Evolutionary conservation across 2,329 filamentous ascomycete genomes (phyloP).

Genomic region (Cercospora sp.): DNA sequence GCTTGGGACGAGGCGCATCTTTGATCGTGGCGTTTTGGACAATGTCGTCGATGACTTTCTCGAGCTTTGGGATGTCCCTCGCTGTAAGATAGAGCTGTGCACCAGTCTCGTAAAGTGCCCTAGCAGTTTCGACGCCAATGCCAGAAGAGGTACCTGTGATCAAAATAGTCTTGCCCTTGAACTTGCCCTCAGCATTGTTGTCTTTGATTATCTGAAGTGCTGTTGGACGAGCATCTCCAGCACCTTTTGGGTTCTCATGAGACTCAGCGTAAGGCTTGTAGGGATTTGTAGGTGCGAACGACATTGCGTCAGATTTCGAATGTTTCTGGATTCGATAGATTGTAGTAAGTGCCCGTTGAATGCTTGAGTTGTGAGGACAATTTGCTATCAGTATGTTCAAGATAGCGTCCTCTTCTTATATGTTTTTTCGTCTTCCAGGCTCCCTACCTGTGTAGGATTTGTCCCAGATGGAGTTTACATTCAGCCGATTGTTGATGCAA

Average conservation of each 20-base stretch:
- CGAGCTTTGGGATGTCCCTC: slow-evolving; percentile 46
- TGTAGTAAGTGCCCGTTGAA: not conserved
- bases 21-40: slow-evolving; percentile 28
- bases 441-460: not conserved
- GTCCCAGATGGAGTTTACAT: not conserved
- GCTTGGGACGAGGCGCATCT: slow-evolving; percentile 25
- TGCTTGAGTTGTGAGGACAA: not conserved
- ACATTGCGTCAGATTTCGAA: slow-evolving; percentile 25
- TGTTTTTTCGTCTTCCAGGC: not conserved
- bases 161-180: slow-evolving; percentile 43
- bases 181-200: slow-evolving; percentile 37
- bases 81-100: slow-evolving; percentile 50
- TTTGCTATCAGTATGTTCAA: not conserved
- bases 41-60: slow-evolving; percentile 36
- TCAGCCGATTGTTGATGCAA: slow-evolving; percentile 1
- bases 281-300: slow-evolving; percentile 28
- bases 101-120: slow-evolving; percentile 49
- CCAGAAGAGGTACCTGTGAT: slow-evolving; percentile 51
- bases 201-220: slow-evolving; percentile 35
- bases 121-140: slow-evolving; percentile 49
- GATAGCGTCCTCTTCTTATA: not conserved
- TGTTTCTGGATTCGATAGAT: not conserved
- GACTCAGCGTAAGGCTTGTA: slow-evolving; percentile 33
- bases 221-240: slow-evolving; percentile 36
- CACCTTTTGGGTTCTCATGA: slow-evolving; percentile 28